A percentile compares a stretch with the other conserved stretches of the same genome.
These are phyloP conservation scores for Vanilla planifolia DNA, from an alignment of 106 monocot species.

Conservation along the genomic window DNA sequence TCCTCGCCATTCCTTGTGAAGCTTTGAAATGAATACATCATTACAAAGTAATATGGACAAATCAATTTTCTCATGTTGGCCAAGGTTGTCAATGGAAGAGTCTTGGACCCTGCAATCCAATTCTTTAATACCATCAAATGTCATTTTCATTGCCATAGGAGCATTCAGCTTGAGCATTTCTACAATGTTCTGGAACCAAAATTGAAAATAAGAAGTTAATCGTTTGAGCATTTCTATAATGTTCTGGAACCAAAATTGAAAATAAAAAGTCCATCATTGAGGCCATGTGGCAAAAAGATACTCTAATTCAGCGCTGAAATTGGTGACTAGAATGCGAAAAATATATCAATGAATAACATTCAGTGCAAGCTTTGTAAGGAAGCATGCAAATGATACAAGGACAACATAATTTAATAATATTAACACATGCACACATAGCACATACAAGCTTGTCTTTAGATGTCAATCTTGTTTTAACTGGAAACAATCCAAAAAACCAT, in stretches of 20 bases:
- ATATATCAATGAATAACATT: no score
- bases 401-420: no score
- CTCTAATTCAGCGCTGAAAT: no score
- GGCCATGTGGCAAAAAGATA: no score
- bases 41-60: constrained; percentile 43
- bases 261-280: no score
- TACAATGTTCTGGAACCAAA: constrained; percentile 31
- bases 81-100: constrained; percentile 21
- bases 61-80: constrained; percentile 42
- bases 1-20: constrained; percentile 54
- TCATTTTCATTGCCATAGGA: constrained; percentile 52
- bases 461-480: no score
- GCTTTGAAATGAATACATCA: constrained; percentile 39
- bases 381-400: no score
- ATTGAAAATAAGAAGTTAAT: not conserved
- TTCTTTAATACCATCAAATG: constrained; percentile 38
- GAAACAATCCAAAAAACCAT: no score
- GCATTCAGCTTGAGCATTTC: constrained; percentile 47
- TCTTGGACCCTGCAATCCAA: constrained; percentile 35
- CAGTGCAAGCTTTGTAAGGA: no score
- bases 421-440: no score
- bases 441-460: no score
- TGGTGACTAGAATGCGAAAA: no score
- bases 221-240: constrained; percentile 43
- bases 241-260: constrained; percentile 19